Conservation (phyloP, 2,329 filamentous ascomycete species). For the Aureobasidium zeae region DNA sequence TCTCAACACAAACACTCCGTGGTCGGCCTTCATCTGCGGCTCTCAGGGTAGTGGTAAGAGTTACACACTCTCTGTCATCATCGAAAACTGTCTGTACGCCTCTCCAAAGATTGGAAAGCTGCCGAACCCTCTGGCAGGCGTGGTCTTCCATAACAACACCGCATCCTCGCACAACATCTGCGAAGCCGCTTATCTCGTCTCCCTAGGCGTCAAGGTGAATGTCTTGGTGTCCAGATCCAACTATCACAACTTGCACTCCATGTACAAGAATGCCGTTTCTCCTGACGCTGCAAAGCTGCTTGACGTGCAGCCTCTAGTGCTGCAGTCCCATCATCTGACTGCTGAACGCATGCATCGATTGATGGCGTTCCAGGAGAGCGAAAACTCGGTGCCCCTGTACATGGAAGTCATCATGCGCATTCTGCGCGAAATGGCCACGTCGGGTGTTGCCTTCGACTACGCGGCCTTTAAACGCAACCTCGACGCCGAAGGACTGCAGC, state of each 20-base stretch:
- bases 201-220: conserved; percentile 38
- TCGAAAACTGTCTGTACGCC: conserved; percentile 49
- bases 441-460: conserved; percentile 41
- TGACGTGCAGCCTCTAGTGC: conserved; percentile 36
- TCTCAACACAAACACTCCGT: conserved; percentile 47
- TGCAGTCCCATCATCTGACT: conserved; percentile 42
- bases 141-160: conserved; percentile 51
- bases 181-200: conserved; percentile 49
- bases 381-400: conserved; percentile 45
- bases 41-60: conserved; percentile 55
- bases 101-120: conserved; percentile 37
- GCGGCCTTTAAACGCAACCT: conserved; percentile 36
- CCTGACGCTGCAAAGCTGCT: conserved; percentile 31
- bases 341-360: conserved; percentile 45
- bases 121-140: conserved; percentile 45
- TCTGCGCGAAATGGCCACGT: conserved; percentile 47
- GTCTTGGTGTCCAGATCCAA: conserved; percentile 46
- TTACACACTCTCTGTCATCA: conserved; percentile 49
- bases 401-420: conserved; percentile 48
- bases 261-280: conserved; percentile 35
- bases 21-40: conserved; percentile 54
- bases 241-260: conserved; percentile 31
- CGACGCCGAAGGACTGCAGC: conserved; percentile 33
- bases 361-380: conserved; percentile 42
- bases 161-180: conserved; percentile 43